Percentiles rank a stretch among this genome's conserved stretches.
phyloP scores from a whole-genome alignment of 1,139 yeast species.

The Maudiozyma humilis region DNA sequence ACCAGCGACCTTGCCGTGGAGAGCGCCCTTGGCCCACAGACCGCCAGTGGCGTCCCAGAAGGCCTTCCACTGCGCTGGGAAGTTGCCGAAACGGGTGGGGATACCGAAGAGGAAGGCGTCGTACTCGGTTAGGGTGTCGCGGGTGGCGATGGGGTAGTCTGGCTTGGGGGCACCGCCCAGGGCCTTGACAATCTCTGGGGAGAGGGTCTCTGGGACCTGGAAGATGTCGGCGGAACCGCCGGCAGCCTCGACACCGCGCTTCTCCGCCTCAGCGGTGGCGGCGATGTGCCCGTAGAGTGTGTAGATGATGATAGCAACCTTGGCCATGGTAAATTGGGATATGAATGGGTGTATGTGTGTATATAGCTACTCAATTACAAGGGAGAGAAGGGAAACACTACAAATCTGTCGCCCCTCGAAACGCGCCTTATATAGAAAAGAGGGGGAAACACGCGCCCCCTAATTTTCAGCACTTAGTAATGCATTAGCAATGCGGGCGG shows the following conservation, averaged over 20 bases:
- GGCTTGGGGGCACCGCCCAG: constrained; percentile 64
- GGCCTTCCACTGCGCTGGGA: constrained; percentile 73
- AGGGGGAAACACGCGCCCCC: no score
- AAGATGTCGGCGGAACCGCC: constrained; percentile 65
- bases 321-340: constrained; percentile 14
- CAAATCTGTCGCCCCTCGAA: no score
- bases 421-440: no score
- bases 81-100: constrained; percentile 76
- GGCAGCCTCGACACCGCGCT: constrained; percentile 62
- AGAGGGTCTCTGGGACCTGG: constrained; percentile 75
- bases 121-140: constrained; percentile 50
- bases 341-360: background rate
- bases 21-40: constrained; percentile 69
- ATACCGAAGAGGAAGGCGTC: constrained; percentile 74
- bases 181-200: constrained; percentile 47
- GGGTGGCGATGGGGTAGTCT: constrained; percentile 59
- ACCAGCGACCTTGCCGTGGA: constrained; percentile 70
- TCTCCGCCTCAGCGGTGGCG: constrained; percentile 56
- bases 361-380: background rate
- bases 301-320: constrained; percentile 58
- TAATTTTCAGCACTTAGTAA: no score
- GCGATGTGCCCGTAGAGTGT: constrained; percentile 74
- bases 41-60: constrained; percentile 81
- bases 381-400: background rate
- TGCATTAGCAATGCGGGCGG: no score